phyloP scores from a whole-genome alignment of 2,329 filamentous ascomycete species.

The Alternaria atra region DNA sequence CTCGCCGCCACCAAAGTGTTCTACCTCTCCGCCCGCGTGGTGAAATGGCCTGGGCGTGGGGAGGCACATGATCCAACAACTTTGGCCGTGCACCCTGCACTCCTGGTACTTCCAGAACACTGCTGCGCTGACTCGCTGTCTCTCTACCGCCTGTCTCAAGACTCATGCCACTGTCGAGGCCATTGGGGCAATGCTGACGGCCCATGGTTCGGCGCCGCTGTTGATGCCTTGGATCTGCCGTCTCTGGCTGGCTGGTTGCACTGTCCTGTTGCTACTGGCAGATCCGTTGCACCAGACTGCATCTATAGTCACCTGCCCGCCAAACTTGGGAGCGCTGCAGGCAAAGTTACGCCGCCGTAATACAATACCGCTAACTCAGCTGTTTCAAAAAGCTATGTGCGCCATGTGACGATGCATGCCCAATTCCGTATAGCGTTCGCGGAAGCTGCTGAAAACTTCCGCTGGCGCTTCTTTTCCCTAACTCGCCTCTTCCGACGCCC shows the following conservation, averaged over 20 bases:
- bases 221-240: neutral
- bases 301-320: slow-evolving; percentile 29
- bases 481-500: slow-evolving; percentile 26
- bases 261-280: slow-evolving; percentile 11
- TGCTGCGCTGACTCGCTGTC: slow-evolving; percentile 42
- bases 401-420: slow-evolving; percentile 28
- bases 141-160: slow-evolving; percentile 20
- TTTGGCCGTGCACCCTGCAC: slow-evolving; percentile 32
- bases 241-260: slow-evolving; percentile 8
- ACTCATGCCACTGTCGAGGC: slow-evolving; percentile 5
- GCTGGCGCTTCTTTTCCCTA: slow-evolving; percentile 28
- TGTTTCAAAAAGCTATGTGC: slow-evolving; percentile 21
- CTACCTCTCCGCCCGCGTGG: slow-evolving; percentile 35
- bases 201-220: neutral
- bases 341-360: slow-evolving; percentile 18
- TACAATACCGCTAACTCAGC: slow-evolving; percentile 43
- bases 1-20: slow-evolving; percentile 12
- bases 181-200: slow-evolving; percentile 6
- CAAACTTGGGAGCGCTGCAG: neutral
- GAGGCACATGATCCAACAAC: slow-evolving; percentile 42
- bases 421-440: slow-evolving; percentile 9
- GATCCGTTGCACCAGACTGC: slow-evolving; percentile 18
- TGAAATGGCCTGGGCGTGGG: slow-evolving; percentile 41
- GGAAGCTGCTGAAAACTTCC: slow-evolving; percentile 26
- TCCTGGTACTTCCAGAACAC: slow-evolving; percentile 45